phyloP scores from a whole-genome alignment of 1,284 basidiomycete genomes.

The Sutorius eximius region DNA sequence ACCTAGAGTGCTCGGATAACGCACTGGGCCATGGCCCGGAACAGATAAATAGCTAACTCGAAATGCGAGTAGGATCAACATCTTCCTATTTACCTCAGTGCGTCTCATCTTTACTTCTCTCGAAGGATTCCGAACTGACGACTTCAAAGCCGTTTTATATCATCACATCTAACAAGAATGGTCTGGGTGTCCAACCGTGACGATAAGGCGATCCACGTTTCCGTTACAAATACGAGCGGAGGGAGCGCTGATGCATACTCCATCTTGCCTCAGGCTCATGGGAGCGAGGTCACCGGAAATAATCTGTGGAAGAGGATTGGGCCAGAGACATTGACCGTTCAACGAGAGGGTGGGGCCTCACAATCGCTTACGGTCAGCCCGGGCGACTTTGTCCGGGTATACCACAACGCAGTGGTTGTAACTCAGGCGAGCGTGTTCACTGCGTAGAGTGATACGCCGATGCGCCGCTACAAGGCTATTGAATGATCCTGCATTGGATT shows the following conservation, averaged over 20 bases:
- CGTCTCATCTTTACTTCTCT: not conserved
- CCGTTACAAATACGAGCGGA: conserved; percentile 8
- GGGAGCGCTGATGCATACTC: not conserved
- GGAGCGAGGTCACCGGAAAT: not conserved
- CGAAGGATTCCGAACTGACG: not conserved
- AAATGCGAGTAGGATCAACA: not conserved
- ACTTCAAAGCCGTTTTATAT: not conserved
- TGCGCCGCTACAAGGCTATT: not conserved
- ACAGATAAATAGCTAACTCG: not conserved
- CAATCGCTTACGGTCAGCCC: conserved; percentile 10
- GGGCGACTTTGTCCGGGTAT: conserved; percentile 15
- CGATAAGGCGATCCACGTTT: not conserved
- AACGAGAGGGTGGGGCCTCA: conserved; percentile 7
- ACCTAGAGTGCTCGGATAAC: not conserved
- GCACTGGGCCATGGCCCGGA: not conserved
- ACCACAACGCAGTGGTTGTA: conserved; percentile 2
- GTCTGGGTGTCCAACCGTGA: conserved; percentile 21
- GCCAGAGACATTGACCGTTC: conserved; percentile 8
- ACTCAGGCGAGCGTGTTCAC: conserved; percentile 4
- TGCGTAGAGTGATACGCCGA: not conserved
- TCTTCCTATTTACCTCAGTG: not conserved
- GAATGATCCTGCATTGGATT: not conserved
- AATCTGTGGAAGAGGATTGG: conserved; percentile 14
- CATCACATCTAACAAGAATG: conserved; percentile 2
- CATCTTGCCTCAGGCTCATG: not conserved